Evolutionary conservation across 2,329 filamentous ascomycete species (phyloP), one percentile per base, ranked within the genome.

Genomic region (Sporothrix euskadiensis): DNA sequence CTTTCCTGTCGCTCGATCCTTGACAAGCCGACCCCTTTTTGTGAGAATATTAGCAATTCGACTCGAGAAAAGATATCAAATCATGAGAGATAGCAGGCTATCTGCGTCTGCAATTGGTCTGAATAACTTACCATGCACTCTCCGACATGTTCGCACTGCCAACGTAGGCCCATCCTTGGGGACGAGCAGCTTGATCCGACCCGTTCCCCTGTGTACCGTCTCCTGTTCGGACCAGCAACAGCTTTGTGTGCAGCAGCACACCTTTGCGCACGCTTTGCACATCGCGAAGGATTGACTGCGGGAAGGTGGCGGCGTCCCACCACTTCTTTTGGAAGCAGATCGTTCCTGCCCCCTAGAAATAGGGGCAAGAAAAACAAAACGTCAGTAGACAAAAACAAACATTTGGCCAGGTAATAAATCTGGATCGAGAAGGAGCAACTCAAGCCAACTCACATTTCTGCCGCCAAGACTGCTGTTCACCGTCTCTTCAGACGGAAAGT

Each of bases 141-240:
- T 98, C 94, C 0, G 94, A 97, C 39, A 97, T 83, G 82, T 99
- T 99, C 8, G 94, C 93, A 78, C 93, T 97, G 19, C 96, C 96
- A 52, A 97, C 83, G 79, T 98, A 98, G 1, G 88, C 91, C 91
- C 93, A 98, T 4, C 90, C 89, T 14, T 49, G 71, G 16, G 57
- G 30, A 44, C 32, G 26, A 19, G 57, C 22, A 26, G 75, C 52
- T 41, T 56, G 66, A 9, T 49, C 68, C 71, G 39, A 75, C 66
- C 30, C 22, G 6, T 47, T 54, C 9, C 54, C 41, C 59, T 77
- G 22, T 83, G 83, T 4, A 6, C 3, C 39, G 8, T 10, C 14
- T 54, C 32, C 44, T 41, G 39, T 32, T 6, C 68, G 56, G 32
- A 88, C 87, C 70, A 88, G 83, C 72, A 90, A 83, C 76, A 94